These are phyloP conservation scores for Pestalotiopsis fici DNA, from an alignment of 2,329 filamentous ascomycete genomes.

Conservation along the genomic window DNA sequence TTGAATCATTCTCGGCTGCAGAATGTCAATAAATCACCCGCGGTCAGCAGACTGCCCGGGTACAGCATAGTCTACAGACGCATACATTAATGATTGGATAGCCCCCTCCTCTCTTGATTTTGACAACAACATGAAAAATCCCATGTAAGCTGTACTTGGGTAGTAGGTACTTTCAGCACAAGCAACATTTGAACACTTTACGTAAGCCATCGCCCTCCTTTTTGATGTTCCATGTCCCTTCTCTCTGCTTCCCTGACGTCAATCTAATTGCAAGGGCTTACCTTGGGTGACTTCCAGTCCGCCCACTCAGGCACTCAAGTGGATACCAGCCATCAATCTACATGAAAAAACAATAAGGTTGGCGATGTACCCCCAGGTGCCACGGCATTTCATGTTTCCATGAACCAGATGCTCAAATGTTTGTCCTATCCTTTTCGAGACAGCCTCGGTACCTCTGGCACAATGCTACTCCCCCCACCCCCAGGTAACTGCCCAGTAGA, in stretches of 20 bases:
- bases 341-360: background rate
- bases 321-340: background rate
- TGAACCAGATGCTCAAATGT: conserved; percentile 10
- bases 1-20: background rate
- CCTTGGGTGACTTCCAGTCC: background rate
- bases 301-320: background rate
- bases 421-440: background rate
- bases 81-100: no score
- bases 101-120: no score
- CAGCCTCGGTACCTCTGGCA: background rate
- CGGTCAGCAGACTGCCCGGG: no score
- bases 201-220: no score
- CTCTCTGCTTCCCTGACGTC: no score
- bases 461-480: background rate
- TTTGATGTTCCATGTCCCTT: no score
- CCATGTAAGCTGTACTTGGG: no score
- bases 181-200: no score
- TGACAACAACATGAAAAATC: no score
- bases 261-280: background rate
- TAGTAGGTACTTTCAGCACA: no score
- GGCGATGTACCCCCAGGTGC: background rate
- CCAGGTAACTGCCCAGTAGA: background rate
- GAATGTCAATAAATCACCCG: no score
- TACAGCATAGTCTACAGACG: no score
- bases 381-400: conserved; percentile 8